phyloP scores from a whole-genome alignment of 768 basidiomycete genomes.

The Boletales sp. region DNA sequence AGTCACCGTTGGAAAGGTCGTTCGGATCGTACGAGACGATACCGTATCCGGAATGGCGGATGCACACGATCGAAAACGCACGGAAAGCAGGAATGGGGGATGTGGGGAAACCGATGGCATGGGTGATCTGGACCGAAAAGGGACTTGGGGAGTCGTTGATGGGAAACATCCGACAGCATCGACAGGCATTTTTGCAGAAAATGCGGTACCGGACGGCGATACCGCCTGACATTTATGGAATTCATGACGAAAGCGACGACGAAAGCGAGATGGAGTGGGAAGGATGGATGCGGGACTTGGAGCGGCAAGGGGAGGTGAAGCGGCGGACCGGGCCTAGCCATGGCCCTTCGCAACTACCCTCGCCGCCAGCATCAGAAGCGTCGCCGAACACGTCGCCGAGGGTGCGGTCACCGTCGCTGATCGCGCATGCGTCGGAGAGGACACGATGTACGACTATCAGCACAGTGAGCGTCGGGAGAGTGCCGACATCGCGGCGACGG shows the following conservation, averaged over 20 bases:
- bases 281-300: slow-evolving; percentile 60
- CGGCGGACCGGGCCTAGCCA: slow-evolving; percentile 4
- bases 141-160: slow-evolving; percentile 13
- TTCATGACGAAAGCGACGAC: slow-evolving; percentile 28
- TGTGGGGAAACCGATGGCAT: slow-evolving; percentile 51
- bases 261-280: slow-evolving; percentile 64
- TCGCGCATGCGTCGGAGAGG: not conserved
- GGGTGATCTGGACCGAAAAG: slow-evolving; percentile 36
- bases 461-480: slow-evolving; percentile 23
- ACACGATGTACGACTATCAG: slow-evolving; percentile 17
- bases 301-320: slow-evolving; percentile 32
- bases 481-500: slow-evolving; percentile 15
- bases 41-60: slow-evolving; percentile 68
- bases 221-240: slow-evolving; percentile 6
- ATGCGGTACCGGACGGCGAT: slow-evolving; percentile 19
- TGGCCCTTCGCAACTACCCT: slow-evolving; percentile 15
- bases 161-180: slow-evolving; percentile 22
- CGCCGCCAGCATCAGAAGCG: slow-evolving; percentile 26
- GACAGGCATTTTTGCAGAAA: slow-evolving; percentile 21
- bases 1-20: slow-evolving; percentile 15
- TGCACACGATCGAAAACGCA: slow-evolving; percentile 46
- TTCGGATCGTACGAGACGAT: slow-evolving; percentile 35
- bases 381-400: slow-evolving; percentile 8
- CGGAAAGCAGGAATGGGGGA: slow-evolving; percentile 56
- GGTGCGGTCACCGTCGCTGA: slow-evolving; percentile 3